These are phyloP conservation scores for Scheffersomyces titani DNA, from an alignment of 1,139 yeast genomes.

Conservation along the genomic window DNA sequence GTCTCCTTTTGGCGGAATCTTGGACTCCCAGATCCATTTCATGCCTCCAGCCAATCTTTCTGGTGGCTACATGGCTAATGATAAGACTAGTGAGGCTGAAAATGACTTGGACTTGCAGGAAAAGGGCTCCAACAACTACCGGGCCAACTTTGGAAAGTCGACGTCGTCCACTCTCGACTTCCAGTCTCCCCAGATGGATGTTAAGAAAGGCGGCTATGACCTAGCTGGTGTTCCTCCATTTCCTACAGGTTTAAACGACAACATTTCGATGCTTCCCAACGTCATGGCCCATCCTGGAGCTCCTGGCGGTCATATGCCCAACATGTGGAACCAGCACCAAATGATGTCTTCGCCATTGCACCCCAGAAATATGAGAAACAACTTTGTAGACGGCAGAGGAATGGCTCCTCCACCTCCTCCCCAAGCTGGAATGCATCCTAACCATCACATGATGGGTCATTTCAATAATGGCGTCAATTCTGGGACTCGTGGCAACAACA, in stretches of 20 bases:
- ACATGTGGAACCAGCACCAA: constrained; percentile 11
- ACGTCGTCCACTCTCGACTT: neutral
- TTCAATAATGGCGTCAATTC: constrained; percentile 5
- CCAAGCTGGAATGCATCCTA: constrained; percentile 5
- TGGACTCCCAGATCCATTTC: constrained; percentile 18
- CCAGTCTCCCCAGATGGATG: neutral
- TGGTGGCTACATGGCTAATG: neutral
- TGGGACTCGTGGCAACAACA: constrained; percentile 4
- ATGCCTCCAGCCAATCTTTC: constrained; percentile 5
- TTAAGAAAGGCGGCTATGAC: neutral
- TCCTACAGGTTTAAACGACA: constrained; percentile 4
- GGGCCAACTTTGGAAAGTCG: neutral
- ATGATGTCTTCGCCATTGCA: constrained; percentile 8
- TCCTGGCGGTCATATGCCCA: neutral
- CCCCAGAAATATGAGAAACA: constrained; percentile 10
- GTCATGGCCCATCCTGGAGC: constrained; percentile 1
- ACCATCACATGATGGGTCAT: constrained; percentile 8
- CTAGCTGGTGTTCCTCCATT: neutral
- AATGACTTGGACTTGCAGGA: neutral
- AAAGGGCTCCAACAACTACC: neutral
- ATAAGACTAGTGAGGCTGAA: neutral
- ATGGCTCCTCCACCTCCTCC: constrained; percentile 7
- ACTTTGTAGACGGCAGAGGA: constrained; percentile 8
- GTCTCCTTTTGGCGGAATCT: constrained; percentile 29
- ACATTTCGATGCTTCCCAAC: constrained; percentile 3